A percentile compares a stretch with the other conserved stretches of the same genome.
These are phyloP conservation scores for Pythium inflatum DNA, from an alignment of 352 stramenopile species.

Conservation along the genomic window DNA sequence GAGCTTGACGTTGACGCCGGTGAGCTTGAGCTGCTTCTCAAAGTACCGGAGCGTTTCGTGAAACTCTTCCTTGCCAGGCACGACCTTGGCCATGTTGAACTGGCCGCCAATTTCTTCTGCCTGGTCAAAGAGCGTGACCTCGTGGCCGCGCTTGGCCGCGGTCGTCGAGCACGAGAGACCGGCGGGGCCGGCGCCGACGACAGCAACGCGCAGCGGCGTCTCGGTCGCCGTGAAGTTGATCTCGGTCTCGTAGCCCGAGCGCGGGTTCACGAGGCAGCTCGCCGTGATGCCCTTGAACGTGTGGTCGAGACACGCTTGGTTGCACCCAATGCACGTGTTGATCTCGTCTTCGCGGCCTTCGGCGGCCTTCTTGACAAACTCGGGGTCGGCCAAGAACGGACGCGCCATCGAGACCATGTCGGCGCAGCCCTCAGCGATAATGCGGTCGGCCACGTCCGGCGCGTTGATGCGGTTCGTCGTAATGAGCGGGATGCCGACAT, in stretches of 20 bases:
- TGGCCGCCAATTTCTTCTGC: conserved; percentile 89
- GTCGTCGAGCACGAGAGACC: conserved; percentile 92
- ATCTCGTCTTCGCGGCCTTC: conserved; percentile 92
- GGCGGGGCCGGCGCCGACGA: conserved; percentile 94
- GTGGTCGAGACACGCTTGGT: conserved; percentile 97
- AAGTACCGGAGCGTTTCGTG: conserved; percentile 98
- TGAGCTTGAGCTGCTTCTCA: conserved; percentile 84
- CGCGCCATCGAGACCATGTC: conserved; percentile 89
- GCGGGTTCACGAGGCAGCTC: conserved; percentile 97
- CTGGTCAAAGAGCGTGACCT: conserved; percentile 95
- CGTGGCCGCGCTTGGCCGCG: conserved; percentile 90
- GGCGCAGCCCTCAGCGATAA: conserved; percentile 86
- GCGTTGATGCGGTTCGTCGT: conserved; percentile 98
- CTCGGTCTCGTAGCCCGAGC: conserved; percentile 94
- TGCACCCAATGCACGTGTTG: conserved; percentile 98
- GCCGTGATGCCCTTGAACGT: conserved; percentile 95
- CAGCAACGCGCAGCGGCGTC: conserved; percentile 60
- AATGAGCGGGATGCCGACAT: conserved; percentile 92
- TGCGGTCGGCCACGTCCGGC: conserved; percentile 87
- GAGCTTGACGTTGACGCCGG: conserved; percentile 83
- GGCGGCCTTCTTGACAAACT: conserved; percentile 94
- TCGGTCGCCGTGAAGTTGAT: conserved; percentile 73
- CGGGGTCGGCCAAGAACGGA: conserved; percentile 95
- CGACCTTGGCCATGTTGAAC: conserved; percentile 97
- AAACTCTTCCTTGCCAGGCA: conserved; percentile 98